phyloP scores from a whole-genome alignment of 495 filamentous ascomycete genomes.

The Penicillium crystallinum region DNA sequence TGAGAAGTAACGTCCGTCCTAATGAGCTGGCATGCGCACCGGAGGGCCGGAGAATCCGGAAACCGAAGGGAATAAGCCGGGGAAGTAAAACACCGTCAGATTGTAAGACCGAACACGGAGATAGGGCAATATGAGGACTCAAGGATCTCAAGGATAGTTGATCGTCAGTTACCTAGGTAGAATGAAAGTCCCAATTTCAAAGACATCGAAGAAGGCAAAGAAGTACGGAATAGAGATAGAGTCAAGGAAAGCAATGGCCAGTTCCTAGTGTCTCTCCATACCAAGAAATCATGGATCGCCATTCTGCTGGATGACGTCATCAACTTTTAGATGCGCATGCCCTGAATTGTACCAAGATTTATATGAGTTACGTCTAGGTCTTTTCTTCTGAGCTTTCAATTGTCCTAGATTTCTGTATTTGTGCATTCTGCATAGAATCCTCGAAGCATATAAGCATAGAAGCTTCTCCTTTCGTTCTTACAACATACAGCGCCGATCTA shows the following conservation, averaged over 20 bases:
- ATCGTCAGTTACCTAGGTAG: too few relatives aligned
- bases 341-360: neutral
- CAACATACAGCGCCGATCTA: neutral
- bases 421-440: too few relatives aligned
- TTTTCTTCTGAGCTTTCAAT: too few relatives aligned
- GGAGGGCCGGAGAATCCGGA: slow-evolving; percentile 3
- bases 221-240: neutral
- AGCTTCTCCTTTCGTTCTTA: neutral
- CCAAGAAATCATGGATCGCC: slow-evolving; percentile 6
- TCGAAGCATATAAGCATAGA: too few relatives aligned
- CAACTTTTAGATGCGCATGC: neutral
- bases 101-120: neutral
- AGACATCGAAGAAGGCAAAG: too few relatives aligned
- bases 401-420: too few relatives aligned
- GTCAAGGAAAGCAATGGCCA: neutral
- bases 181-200: too few relatives aligned
- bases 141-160: too few relatives aligned
- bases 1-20: neutral
- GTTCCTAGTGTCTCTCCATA: neutral
- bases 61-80: neutral
- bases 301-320: slow-evolving; percentile 5
- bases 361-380: too few relatives aligned
- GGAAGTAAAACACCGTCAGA: neutral
- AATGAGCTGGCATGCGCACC: neutral
- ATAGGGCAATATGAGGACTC: too few relatives aligned